These are phyloP conservation scores for Cytospora piceicola DNA, from an alignment of 2,329 filamentous ascomycete species.

Conservation along the genomic window DNA sequence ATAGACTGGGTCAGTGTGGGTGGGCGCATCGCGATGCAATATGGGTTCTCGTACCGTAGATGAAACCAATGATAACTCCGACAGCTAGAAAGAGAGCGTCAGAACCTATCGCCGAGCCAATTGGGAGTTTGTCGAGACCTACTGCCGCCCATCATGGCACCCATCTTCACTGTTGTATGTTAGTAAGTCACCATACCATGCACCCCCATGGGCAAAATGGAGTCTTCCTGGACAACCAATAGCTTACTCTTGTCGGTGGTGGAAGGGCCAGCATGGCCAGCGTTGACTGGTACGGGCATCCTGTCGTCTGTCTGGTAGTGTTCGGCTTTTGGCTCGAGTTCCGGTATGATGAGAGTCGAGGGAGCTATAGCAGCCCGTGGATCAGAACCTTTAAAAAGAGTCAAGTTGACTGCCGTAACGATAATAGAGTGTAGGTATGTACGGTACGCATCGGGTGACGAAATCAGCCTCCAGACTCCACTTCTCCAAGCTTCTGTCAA, in stretches of 20 bases:
- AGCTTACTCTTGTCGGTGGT: conserved; percentile 59
- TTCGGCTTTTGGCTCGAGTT: background rate
- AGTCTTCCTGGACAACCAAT: conserved; percentile 1
- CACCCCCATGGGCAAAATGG: conserved; percentile 14
- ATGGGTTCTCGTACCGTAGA: conserved; percentile 71
- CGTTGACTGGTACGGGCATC: conserved; percentile 41
- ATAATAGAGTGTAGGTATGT: background rate
- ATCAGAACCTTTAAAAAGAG: background rate
- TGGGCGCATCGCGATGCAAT: conserved; percentile 19
- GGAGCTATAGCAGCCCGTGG: conserved; percentile 7
- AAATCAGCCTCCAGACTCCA: conserved; percentile 3
- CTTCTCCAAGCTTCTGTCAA: background rate
- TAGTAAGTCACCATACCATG: conserved; percentile 34
- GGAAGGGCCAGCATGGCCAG: conserved; percentile 48
- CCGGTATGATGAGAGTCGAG: background rate
- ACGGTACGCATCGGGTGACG: conserved; percentile 6
- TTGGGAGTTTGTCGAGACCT: conserved; percentile 48
- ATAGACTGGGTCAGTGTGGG: conserved; percentile 6
- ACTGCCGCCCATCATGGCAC: conserved; percentile 98
- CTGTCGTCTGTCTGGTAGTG: conserved; percentile 33
- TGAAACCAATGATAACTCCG: conserved; percentile 95
- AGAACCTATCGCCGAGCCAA: background rate
- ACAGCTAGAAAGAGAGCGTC: conserved; percentile 65
- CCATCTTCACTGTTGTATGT: conserved; percentile 82
- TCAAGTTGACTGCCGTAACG: background rate